Conservation (phyloP, 768 basidiomycete genomes). For the Arthromyces matolae region DNA sequence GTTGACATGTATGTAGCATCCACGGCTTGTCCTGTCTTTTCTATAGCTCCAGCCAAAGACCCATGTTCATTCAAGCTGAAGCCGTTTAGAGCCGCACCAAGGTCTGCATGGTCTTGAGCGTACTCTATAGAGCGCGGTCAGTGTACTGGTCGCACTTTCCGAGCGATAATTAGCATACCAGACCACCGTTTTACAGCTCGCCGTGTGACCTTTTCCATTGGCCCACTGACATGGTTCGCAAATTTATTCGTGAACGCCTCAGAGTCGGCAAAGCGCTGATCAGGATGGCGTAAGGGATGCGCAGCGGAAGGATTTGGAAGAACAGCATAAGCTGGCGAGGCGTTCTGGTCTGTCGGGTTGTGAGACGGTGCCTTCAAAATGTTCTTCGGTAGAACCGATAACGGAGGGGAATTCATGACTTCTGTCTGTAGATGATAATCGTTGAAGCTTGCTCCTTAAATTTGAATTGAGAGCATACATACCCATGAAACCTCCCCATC, state of each 20-base stretch:
- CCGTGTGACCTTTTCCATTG: conserved; percentile 95
- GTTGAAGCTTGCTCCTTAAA: background rate
- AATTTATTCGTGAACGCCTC: conserved; percentile 97
- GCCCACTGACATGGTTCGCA: conserved; percentile 83
- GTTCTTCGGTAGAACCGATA: conserved; percentile 92
- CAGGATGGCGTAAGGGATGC: conserved; percentile 86
- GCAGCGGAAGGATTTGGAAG: conserved; percentile 88
- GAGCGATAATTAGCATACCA: conserved; percentile 45
- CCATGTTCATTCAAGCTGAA: conserved; percentile 86
- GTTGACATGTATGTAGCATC: conserved; percentile 94
- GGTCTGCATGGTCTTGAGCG: conserved; percentile 83
- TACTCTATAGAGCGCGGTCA: conserved; percentile 45
- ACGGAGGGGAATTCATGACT: conserved; percentile 87
- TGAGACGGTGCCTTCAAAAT: conserved; percentile 93
- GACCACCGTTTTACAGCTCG: conserved; percentile 92
- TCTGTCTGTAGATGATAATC: conserved; percentile 56
- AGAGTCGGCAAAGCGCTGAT: conserved; percentile 94
- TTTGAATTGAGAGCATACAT: conserved; percentile 23
- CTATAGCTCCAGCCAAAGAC: conserved; percentile 75
- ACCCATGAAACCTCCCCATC: conserved; percentile 98
- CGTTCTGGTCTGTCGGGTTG: conserved; percentile 80
- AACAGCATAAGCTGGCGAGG: conserved; percentile 71
- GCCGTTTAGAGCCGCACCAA: conserved; percentile 89
- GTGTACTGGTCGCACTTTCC: background rate
- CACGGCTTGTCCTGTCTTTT: conserved; percentile 95